Evolutionary conservation across 768 basidiomycete species (phyloP).

Genomic region (Agrocybe chaxingu): DNA sequence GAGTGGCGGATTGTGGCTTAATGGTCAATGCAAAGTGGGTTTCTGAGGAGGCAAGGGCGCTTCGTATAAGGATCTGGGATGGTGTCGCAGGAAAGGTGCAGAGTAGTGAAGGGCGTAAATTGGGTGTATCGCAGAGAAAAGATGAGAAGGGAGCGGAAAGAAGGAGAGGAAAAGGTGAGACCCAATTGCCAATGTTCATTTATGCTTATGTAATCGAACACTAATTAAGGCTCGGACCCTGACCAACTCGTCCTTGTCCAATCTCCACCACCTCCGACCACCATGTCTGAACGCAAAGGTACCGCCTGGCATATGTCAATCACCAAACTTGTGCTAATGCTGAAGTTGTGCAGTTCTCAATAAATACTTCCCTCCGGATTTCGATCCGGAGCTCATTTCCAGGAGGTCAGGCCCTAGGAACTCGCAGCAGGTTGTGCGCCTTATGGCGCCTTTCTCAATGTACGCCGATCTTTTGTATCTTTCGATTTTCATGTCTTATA

Average conservation of each 20-base stretch:
- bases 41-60: no score
- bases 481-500: conserved; percentile 10
- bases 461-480: conserved; percentile 26
- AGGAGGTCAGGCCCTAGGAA: conserved; percentile 88
- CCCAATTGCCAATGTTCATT: conserved; percentile 21
- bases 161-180: conserved; percentile 13
- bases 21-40: no score
- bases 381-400: conserved; percentile 95
- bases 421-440: conserved; percentile 94
- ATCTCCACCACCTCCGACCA: conserved; percentile 17
- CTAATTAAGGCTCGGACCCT: conserved; percentile 9
- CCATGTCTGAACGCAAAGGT: conserved; percentile 88
- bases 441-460: conserved; percentile 99
- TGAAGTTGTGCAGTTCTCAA: conserved; percentile 63
- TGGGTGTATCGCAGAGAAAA: conserved; percentile 11
- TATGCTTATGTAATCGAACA: conserved; percentile 19
- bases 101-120: neutral
- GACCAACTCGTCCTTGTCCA: conserved; percentile 2
- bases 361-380: conserved; percentile 97
- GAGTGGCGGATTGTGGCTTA: no score
- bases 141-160: conserved; percentile 2
- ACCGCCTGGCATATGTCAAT: neutral
- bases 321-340: neutral
- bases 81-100: no score
- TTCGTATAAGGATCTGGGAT: no score